phyloP scores from a whole-genome alignment of 2,329 filamentous ascomycete genomes.

The Sclerotinia borealis region DNA sequence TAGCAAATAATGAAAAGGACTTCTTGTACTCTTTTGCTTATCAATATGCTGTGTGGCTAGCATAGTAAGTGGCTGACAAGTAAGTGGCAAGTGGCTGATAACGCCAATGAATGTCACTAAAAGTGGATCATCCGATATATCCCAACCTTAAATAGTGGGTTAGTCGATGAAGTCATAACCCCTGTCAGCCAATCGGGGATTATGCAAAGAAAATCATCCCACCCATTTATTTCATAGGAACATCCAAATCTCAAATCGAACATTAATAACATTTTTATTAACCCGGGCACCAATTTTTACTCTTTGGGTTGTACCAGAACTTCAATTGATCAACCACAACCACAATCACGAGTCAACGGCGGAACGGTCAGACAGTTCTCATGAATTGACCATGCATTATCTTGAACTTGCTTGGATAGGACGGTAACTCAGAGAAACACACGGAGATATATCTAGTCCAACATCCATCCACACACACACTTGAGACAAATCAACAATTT shows the following conservation, averaged over 20 bases:
- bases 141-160: not conserved
- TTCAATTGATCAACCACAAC: not conserved
- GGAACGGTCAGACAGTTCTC: not conserved
- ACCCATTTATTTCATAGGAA: not conserved
- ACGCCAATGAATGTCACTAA: too few relatives aligned
- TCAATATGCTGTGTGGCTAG: too few relatives aligned
- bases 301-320: not conserved
- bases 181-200: not conserved
- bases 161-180: not conserved
- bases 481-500: not conserved
- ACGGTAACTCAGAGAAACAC: not conserved
- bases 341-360: not conserved
- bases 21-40: too few relatives aligned
- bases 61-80: too few relatives aligned
- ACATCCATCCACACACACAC: not conserved
- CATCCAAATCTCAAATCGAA: not conserved
- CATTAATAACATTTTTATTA: not conserved
- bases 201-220: not conserved
- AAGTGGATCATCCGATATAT: not conserved
- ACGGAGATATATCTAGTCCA: not conserved
- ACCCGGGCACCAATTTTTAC: not conserved
- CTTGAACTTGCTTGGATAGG: not conserved
- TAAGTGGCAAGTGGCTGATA: too few relatives aligned
- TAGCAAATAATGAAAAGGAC: too few relatives aligned
- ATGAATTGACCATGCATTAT: not conserved